Base-by-base conservation (phyloP, 1,284 basidiomycete genomes). In the Rhodotorula sp. region DNA sequence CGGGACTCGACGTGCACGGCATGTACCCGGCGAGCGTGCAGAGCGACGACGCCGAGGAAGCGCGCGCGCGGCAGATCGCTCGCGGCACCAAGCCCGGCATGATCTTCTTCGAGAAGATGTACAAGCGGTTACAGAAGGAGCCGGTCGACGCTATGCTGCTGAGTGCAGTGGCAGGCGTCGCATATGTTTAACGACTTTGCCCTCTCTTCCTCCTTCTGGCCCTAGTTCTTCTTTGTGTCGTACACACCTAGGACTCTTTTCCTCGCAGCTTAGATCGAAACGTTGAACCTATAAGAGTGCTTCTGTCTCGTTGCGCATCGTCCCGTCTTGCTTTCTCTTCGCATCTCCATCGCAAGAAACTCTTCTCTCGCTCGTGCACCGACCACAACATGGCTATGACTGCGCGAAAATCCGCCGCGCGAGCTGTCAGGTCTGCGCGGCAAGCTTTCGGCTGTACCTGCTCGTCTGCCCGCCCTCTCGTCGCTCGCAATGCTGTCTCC, bases 1-100 rank as follows among this genome's bases (percentile, higher is more conserved):
- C 84, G 70, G 85, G 91, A 89, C 79, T 85, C 89, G 66, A 77
- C 68, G 59, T 73, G n/a, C 77, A 77, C 48, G 70, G 76, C 26
- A 77, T 79, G 74, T 73, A 69, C 60, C 72, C 72, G 3, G 73
- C 74, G 15, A 64, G 60, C 7, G 37, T 64, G 24, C 54, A 64
- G 44, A 61, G 61, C 4, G 69, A 71, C 51, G 70, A 71, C 51
- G 59, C 60, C 26, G 53, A 42, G 20, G 70, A 68, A 53, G 49
- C 68, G 30, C 17, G 6, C n/a, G 44, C 33, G 51, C 58, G 67
- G 29, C 44, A 53, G 33, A 2, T 53, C 6, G 72, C 66, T 37
- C 33, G 60, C 37, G 20, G 30, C 46, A 37, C 42, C 33, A 72
- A 72, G 49, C 59, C 69, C 10, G 77, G 76, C 7, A 76, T 78